Percentiles rank a stretch among this genome's conserved stretches.
Evolutionary conservation across 345 rosid species (phyloP).

Genomic region (Geranium brycei): DNA sequence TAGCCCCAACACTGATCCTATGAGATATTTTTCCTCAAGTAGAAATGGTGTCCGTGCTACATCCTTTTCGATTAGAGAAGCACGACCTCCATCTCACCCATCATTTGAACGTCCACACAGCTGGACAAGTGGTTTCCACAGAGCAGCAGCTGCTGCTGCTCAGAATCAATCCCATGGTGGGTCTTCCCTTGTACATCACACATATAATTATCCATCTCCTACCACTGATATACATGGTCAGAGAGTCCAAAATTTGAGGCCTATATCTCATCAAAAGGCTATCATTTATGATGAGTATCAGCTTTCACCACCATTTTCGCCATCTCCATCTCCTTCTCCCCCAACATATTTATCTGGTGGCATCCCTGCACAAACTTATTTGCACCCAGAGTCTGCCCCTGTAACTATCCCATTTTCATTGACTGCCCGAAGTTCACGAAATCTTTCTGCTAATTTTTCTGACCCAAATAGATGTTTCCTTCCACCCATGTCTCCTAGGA

Average conservation of each 20-base stretch:
- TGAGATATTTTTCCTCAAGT: conserved; percentile 61
- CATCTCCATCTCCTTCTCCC: conserved; percentile 57
- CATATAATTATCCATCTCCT: too few species aligned
- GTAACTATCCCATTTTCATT: conserved; percentile 57
- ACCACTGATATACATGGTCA: conserved; percentile 11
- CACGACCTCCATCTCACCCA: conserved; percentile 27
- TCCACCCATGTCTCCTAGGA: too few species aligned
- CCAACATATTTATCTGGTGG: conserved; percentile 33
- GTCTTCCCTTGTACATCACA: conserved; percentile 34
- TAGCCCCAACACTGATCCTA: conserved; percentile 73
- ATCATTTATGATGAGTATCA: conserved; percentile 46
- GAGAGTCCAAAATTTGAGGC: conserved; percentile 26
- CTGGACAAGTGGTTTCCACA: conserved; percentile 87
- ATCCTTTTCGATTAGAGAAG: conserved; percentile 45
- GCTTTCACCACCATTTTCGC: conserved; percentile 82
- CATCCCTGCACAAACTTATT: conserved; percentile 28
- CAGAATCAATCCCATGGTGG: conserved; percentile 31
- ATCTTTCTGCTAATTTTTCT: conserved; percentile 48
- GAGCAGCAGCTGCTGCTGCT: conserved; percentile 21
- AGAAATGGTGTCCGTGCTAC: too few species aligned
- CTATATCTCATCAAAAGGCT: conserved; percentile 22
- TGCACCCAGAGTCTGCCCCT: conserved; percentile 63
- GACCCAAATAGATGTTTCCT: too few species aligned
- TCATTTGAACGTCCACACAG: conserved; percentile 72
- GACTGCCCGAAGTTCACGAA: conserved; percentile 33